phyloP scores from a whole-genome alignment of 2,329 filamentous ascomycete species.

The Aspergillus sp. region DNA sequence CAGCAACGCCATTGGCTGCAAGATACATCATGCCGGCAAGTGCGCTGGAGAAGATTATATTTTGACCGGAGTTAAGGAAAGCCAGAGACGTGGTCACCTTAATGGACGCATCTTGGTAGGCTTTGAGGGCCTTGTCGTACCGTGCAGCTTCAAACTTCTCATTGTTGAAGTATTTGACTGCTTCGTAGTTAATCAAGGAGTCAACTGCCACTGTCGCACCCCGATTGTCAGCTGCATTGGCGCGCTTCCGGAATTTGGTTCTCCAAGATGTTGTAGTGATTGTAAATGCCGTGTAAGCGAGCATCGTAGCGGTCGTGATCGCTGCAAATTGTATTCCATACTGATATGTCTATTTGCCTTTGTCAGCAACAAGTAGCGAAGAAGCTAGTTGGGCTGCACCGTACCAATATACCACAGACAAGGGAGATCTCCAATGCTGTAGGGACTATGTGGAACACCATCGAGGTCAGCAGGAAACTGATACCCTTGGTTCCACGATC shows the following conservation, averaged over 20 bases:
- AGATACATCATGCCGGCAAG: constrained; percentile 98
- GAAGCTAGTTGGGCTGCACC: constrained; percentile 4
- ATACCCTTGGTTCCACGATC: constrained; percentile 98
- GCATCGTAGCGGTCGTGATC: constrained; percentile 85
- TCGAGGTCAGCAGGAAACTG: constrained; percentile 90
- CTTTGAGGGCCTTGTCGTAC: constrained; percentile 76
- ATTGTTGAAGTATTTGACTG: constrained; percentile 99
- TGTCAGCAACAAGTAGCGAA: constrained; percentile 8
- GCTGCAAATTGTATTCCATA: constrained; percentile 87
- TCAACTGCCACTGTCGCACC: constrained; percentile 93
- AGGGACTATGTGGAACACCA: constrained; percentile 95
- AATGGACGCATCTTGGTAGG: constrained; percentile 90
- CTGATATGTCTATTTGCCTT: constrained; percentile 63
- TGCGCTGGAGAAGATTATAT: constrained; percentile 91
- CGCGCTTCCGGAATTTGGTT: constrained; percentile 89
- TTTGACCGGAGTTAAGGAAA: constrained; percentile 89
- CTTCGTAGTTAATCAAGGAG: constrained; percentile 96
- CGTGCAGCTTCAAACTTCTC: constrained; percentile 87
- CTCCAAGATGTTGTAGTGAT: constrained; percentile 95
- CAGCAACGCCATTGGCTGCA: constrained; percentile 78
- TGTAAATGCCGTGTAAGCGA: constrained; percentile 90
- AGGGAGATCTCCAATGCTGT: constrained; percentile 89
- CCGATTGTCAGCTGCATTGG: constrained; percentile 92
- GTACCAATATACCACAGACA: constrained; percentile 82
- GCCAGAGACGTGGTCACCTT: constrained; percentile 92